Evolutionary conservation across 257 asterid genomes (phyloP).

Genomic region (Solanum arcanum): DNA sequence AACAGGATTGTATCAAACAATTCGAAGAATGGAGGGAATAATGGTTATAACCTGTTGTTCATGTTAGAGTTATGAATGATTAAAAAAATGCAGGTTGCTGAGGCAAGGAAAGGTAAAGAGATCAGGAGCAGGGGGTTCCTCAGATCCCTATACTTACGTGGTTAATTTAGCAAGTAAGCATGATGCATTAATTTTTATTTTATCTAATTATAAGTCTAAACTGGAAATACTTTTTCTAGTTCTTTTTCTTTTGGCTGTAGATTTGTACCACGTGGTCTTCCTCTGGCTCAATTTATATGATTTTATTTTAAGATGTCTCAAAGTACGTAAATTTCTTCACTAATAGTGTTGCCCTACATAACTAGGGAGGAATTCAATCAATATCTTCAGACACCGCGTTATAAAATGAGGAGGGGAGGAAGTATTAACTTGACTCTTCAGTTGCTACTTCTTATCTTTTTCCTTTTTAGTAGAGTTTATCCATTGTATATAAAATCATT

Average conservation of each 20-base stretch:
- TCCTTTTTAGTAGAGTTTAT: background rate
- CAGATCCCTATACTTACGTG: slow-evolving; percentile 75
- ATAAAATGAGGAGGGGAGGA: background rate
- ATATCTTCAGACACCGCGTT: background rate
- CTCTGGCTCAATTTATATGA: background rate
- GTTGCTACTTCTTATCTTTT: background rate
- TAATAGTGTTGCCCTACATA: background rate
- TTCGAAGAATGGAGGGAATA: background rate
- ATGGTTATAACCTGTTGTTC: background rate
- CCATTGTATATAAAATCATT: background rate
- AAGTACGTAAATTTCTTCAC: background rate
- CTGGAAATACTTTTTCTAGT: background rate
- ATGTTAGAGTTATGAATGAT: background rate
- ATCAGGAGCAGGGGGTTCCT: slow-evolving; percentile 82
- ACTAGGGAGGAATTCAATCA: background rate
- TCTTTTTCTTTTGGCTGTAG: background rate
- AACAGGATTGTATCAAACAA: background rate
- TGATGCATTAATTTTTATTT: background rate
- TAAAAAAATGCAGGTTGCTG: slow-evolving; percentile 49
- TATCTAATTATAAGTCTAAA: background rate
- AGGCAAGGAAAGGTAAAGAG: slow-evolving; percentile 65
- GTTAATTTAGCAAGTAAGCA: slow-evolving; percentile 19
- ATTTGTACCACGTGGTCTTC: background rate
- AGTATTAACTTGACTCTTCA: background rate
- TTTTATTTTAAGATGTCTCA: background rate